These are phyloP conservation scores for Ciborinia camelliae DNA, from an alignment of 2,329 filamentous ascomycete species.

Conservation along the genomic window DNA sequence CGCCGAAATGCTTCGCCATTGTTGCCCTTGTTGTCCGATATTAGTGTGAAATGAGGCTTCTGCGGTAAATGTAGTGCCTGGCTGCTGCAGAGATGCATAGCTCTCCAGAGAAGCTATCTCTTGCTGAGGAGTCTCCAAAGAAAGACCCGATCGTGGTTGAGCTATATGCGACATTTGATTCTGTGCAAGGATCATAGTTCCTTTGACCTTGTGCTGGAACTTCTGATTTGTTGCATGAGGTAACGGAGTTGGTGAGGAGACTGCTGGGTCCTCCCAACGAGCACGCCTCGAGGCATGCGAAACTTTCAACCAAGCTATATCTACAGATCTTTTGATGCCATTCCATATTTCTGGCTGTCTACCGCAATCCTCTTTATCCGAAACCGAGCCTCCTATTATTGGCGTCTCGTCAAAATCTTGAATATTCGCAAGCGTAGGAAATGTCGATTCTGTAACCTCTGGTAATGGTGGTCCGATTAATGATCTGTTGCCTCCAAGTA, in stretches of 20 bases:
- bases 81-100: neutral
- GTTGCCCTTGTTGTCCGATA: slow-evolving; percentile 3
- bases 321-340: slow-evolving; percentile 25
- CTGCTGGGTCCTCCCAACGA: slow-evolving; percentile 31
- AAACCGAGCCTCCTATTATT: slow-evolving; percentile 5
- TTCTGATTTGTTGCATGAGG: neutral
- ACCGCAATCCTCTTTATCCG: neutral
- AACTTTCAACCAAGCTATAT: slow-evolving; percentile 35
- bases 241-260: slow-evolving; percentile 34
- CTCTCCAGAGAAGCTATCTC: neutral
- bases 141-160: neutral
- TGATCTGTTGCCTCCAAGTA: neutral
- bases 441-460: neutral
- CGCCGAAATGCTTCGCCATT: neutral
- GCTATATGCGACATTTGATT: neutral
- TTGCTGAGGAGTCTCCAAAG: neutral
- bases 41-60: slow-evolving; percentile 6
- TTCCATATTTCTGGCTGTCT: neutral
- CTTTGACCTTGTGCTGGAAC: neutral
- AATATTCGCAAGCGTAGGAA: neutral
- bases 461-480: neutral
- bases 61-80: neutral
- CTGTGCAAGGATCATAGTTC: neutral
- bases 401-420: slow-evolving; percentile 1
- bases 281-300: slow-evolving; percentile 34